Evolutionary conservation across 768 basidiomycete genomes (phyloP).

Genomic region (Lentinula sp.): DNA sequence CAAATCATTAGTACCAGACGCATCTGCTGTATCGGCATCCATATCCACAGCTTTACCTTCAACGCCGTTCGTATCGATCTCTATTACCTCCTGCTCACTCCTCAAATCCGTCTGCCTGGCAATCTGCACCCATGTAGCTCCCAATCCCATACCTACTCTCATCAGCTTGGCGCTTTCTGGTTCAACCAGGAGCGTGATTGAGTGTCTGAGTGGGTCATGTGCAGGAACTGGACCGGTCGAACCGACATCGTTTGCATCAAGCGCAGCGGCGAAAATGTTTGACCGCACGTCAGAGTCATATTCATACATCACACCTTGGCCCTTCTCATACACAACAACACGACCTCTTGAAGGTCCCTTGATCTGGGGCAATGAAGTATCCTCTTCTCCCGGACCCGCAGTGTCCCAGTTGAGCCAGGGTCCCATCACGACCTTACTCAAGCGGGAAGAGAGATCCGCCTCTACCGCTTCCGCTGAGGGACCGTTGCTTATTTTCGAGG

Average conservation of each 20-base stretch:
- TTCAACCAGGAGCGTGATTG: constrained; percentile 22
- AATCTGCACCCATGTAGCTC: constrained; percentile 29
- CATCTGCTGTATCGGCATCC: background rate
- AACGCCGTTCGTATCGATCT: background rate
- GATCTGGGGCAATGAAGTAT: background rate
- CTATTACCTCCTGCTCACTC: background rate
- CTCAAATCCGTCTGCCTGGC: constrained; percentile 9
- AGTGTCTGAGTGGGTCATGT: constrained; percentile 10
- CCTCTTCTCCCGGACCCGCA: background rate
- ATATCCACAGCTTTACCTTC: background rate
- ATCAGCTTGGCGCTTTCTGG: constrained; percentile 10
- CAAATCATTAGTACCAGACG: background rate
- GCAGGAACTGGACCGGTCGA: constrained; percentile 14
- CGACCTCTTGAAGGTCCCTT: background rate
- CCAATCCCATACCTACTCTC: constrained; percentile 23
- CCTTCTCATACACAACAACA: background rate
- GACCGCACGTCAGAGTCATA: background rate
- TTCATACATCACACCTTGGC: background rate
- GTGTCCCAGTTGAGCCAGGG: constrained; percentile 34
- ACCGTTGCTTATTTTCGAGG: constrained; percentile 11
- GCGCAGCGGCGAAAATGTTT: background rate
- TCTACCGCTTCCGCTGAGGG: constrained; percentile 26
- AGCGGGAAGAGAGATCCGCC: constrained; percentile 22
- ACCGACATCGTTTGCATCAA: background rate
- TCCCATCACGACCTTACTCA: constrained; percentile 36